Evolutionary conservation across 2,329 filamentous ascomycete genomes (phyloP).

Genomic region (Fusarium redolens): DNA sequence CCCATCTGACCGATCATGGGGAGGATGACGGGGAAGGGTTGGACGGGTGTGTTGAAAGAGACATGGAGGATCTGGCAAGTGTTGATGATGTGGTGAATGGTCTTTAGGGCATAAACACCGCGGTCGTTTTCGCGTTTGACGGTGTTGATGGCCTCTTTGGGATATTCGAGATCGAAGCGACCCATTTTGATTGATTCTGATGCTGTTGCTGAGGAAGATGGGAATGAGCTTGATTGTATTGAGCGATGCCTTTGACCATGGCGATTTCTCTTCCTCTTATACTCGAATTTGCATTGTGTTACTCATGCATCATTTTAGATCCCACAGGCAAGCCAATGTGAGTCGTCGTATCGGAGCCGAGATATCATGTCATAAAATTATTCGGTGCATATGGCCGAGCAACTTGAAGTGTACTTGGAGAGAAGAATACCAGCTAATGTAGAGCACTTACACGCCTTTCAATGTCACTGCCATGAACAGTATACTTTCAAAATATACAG

Average conservation of each 20-base stretch:
- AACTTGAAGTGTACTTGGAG: neutral
- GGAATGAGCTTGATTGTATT: neutral
- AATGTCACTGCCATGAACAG: neutral
- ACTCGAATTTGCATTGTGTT: neutral
- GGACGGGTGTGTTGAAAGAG: slow-evolving; percentile 74
- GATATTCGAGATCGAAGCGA: slow-evolving; percentile 65
- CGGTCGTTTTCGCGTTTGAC: slow-evolving; percentile 74
- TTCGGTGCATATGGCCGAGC: slow-evolving; percentile 13
- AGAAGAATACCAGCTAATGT: neutral
- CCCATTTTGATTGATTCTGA: slow-evolving; percentile 45
- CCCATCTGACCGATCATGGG: slow-evolving; percentile 90
- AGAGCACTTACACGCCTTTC: neutral
- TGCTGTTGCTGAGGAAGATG: neutral
- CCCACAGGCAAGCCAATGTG: neutral
- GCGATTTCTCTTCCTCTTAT: slow-evolving; percentile 8
- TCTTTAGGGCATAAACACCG: slow-evolving; percentile 76
- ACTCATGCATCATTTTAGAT: neutral
- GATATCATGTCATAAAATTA: neutral
- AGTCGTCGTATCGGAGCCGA: slow-evolving; percentile 17
- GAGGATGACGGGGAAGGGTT: slow-evolving; percentile 80
- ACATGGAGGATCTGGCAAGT: slow-evolving; percentile 80
- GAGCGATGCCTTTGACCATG: neutral
- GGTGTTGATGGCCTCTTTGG: slow-evolving; percentile 71
- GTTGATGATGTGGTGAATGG: slow-evolving; percentile 82
- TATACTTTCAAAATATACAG: neutral